Percentiles rank a stretch among this genome's conserved stretches.
Evolutionary conservation across 768 basidiomycete genomes (phyloP).

Genomic region (Russula sp.): DNA sequence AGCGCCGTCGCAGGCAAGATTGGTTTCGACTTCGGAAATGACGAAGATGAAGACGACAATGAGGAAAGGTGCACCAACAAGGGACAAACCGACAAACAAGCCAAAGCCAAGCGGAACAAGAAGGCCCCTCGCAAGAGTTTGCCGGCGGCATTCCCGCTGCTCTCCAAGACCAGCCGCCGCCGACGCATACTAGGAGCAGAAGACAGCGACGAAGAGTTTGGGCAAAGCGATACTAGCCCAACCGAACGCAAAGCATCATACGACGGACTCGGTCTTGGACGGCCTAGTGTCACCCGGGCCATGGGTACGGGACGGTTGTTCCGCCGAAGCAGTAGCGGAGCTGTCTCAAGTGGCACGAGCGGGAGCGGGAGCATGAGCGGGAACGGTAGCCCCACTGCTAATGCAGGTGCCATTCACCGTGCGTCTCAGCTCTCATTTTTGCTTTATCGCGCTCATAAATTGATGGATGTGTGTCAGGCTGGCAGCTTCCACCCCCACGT

Average conservation of each 20-base stretch:
- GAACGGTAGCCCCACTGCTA: slow-evolving; percentile 41
- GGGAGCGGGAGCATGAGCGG: slow-evolving; percentile 48
- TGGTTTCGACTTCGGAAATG: slow-evolving; percentile 36
- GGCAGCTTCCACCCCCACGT: slow-evolving; percentile 46
- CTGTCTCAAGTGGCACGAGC: slow-evolving; percentile 49
- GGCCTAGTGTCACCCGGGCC: slow-evolving; percentile 33
- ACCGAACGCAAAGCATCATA: slow-evolving; percentile 50
- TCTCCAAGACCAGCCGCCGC: slow-evolving; percentile 25
- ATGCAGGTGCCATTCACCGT: slow-evolving; percentile 54
- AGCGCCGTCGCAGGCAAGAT: slow-evolving; percentile 70
- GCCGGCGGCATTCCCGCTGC: slow-evolving; percentile 58
- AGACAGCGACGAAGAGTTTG: slow-evolving; percentile 53
- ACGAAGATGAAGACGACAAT: slow-evolving; percentile 29
- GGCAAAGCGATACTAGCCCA: slow-evolving; percentile 48
- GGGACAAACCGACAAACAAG: slow-evolving; percentile 32
- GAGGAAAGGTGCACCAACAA: slow-evolving; percentile 33
- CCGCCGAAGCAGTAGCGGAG: slow-evolving; percentile 74
- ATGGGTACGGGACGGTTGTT: slow-evolving; percentile 52
- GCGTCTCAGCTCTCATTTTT: slow-evolving; percentile 31
- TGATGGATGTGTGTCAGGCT: slow-evolving; percentile 35
- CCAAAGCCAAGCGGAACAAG: slow-evolving; percentile 32
- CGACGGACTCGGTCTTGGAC: slow-evolving; percentile 58
- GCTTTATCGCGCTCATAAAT: not conserved
- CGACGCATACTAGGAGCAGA: slow-evolving; percentile 26
- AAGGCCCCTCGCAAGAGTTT: slow-evolving; percentile 61